These are phyloP conservation scores for Polyporus tsugae DNA, from an alignment of 1,284 basidiomycete genomes.

Conservation along the genomic window DNA sequence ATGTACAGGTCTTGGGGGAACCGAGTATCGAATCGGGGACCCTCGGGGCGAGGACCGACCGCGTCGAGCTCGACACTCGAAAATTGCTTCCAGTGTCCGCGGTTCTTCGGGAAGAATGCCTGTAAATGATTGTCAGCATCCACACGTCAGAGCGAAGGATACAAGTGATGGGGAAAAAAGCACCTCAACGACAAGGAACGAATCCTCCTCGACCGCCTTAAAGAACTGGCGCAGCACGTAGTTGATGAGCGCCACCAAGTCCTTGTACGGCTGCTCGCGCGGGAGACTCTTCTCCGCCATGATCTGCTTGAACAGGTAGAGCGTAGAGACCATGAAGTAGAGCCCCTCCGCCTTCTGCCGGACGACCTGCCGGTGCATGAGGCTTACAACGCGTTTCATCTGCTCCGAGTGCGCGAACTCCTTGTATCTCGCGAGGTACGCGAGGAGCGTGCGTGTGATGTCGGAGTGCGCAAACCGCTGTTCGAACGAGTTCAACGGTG, in stretches of 20 bases:
- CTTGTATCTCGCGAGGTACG: slow-evolving; percentile 83
- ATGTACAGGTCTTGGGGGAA: slow-evolving; percentile 79
- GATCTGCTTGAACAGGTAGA: slow-evolving; percentile 86
- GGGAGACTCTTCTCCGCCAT: slow-evolving; percentile 80
- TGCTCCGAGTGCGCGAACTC: slow-evolving; percentile 82
- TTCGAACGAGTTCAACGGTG: not conserved
- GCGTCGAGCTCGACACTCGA: slow-evolving; percentile 83
- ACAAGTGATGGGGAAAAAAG: slow-evolving; percentile 18
- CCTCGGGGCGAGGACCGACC: slow-evolving; percentile 52
- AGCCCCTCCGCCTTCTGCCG: slow-evolving; percentile 90
- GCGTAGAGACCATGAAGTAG: slow-evolving; percentile 91
- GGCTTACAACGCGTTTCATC: slow-evolving; percentile 85
- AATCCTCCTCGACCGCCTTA: slow-evolving; percentile 83
- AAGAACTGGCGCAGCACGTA: slow-evolving; percentile 92
- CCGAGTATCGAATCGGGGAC: slow-evolving; percentile 51
- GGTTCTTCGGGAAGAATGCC: slow-evolving; percentile 91
- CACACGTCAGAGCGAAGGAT: no score
- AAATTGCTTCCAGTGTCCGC: slow-evolving; percentile 85
- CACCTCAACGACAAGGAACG: slow-evolving; percentile 87
- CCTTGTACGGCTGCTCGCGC: slow-evolving; percentile 80
- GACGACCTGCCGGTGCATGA: slow-evolving; percentile 91
- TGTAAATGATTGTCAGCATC: slow-evolving; percentile 38
- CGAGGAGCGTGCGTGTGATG: slow-evolving; percentile 82
- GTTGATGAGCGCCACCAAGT: slow-evolving; percentile 83
- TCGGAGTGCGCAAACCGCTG: slow-evolving; percentile 88